Percentiles rank a stretch among this genome's conserved stretches.
phyloP scores from a whole-genome alignment of 768 basidiomycete species.

The Russula sp. region DNA sequence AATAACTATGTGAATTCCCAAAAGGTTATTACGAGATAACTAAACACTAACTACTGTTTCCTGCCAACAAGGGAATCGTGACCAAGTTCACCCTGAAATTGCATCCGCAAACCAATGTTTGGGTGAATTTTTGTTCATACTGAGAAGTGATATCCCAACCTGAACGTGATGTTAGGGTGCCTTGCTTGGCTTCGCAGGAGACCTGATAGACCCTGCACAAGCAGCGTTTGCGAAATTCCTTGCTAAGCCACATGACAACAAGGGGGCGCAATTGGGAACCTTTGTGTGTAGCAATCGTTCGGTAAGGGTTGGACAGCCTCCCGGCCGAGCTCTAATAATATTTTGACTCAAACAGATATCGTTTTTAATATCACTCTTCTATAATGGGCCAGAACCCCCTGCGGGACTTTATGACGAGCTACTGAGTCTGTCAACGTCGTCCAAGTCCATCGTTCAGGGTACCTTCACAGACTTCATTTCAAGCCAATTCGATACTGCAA shows the following conservation, averaged over 20 bases:
- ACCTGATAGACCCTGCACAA: background rate
- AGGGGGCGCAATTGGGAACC: background rate
- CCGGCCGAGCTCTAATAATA: background rate
- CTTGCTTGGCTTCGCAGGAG: background rate
- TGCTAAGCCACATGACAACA: background rate
- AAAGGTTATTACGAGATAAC: background rate
- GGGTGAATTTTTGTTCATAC: background rate
- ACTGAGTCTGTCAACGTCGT: constrained; percentile 32
- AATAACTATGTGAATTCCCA: constrained; percentile 12
- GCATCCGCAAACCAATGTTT: constrained; percentile 11
- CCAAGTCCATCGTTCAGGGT: constrained; percentile 30
- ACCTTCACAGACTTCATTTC: constrained; percentile 32
- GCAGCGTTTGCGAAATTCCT: background rate
- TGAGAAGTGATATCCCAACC: background rate
- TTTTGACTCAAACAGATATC: no score
- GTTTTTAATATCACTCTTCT: no score
- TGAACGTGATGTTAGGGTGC: background rate
- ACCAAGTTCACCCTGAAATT: constrained; percentile 10
- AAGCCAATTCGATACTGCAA: constrained; percentile 25
- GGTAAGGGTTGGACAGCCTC: constrained; percentile 30
- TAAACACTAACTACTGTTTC: background rate
- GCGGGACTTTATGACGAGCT: constrained; percentile 42
- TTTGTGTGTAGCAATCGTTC: background rate
- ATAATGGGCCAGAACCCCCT: no score
- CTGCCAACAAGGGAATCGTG: constrained; percentile 6